Base-by-base conservation (phyloP, 73 alveolate species). In the Blepharisma japonicum region DNA sequence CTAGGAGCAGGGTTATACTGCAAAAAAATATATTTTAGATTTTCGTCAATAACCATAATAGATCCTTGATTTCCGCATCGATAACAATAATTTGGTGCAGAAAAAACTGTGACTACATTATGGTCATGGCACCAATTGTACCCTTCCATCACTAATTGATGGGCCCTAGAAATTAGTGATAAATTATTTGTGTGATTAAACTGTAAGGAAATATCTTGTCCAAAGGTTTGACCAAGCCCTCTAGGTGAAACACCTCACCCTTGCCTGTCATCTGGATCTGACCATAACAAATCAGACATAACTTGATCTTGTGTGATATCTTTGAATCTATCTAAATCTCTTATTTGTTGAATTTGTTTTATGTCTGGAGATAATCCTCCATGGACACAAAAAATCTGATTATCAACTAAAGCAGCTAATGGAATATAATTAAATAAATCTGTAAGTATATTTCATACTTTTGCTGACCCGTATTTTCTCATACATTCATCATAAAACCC, bases 71-170 rank as follows among this genome's bases (percentile, higher is more conserved):
- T 94, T 6, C 98, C 99, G 70, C 97, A 92, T 79, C 99, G 74
- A 83, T 95, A 95, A 83, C 98, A 93, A 87, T 93, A 93, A 91
- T 93, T 93, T 20, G 98, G 98, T 32, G 98, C 98, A 25, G 97
- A 90, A 85, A 94, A 94, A 27, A 94, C 82, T 53, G 98, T 94
- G 66, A 94, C 91, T 25, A 92, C 96, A 45, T 92, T 81, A 78
- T 91, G 68, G 74, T 87, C 87, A 71, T 74, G 90, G 74, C 81
- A 68, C 94, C 97, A 86, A 68, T 87, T 77, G 92, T 87, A 87
- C 79, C 97, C 97, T 55, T 87, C 92, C 91, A 85, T 84, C 71
- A 87, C 90, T 39, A 90, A 82, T 80, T 90, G 95, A 82, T 90
- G 97, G 25, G 97, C 97, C 39, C 97, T 81, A 45, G 92, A 85